A percentile compares a stretch with the other conserved stretches of the same genome.
Conservation (phyloP, 495 filamentous ascomycete species). For the Chaetomidium leptoderma region DNA sequence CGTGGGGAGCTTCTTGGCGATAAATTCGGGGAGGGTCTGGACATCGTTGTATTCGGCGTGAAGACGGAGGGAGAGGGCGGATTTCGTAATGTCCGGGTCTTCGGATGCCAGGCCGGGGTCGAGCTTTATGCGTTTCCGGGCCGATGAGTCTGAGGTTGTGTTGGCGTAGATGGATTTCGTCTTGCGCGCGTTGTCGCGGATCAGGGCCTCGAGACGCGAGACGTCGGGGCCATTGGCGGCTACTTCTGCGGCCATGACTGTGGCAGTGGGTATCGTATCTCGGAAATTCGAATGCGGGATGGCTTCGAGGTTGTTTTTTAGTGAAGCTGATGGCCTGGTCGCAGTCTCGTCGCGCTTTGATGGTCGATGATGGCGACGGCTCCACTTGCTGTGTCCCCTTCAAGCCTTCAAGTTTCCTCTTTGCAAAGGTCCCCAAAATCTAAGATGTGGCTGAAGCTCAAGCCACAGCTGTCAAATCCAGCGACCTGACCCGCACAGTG, state of each 20-base stretch:
- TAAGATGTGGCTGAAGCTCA: conserved; percentile 27
- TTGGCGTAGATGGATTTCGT: conserved; percentile 40
- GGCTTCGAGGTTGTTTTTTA: not conserved
- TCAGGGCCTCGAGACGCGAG: conserved; percentile 34
- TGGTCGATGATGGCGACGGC: conserved; percentile 14
- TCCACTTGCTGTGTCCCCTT: conserved; percentile 8
- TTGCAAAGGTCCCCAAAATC: conserved; percentile 22
- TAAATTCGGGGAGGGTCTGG: conserved; percentile 71
- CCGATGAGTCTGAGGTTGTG: conserved; percentile 23
- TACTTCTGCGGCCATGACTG: conserved; percentile 29
- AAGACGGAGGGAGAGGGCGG: conserved; percentile 43
- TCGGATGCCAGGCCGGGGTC: conserved; percentile 33
- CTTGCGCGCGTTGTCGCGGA: conserved; percentile 40
- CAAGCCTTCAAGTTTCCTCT: not conserved
- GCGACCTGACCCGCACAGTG: conserved; percentile 20
- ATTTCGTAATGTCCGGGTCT: conserved; percentile 39
- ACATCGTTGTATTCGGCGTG: conserved; percentile 76
- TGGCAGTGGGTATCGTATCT: not conserved
- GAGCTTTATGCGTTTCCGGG: conserved; percentile 42
- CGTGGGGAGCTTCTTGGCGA: conserved; percentile 76
- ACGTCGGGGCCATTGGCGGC: conserved; percentile 24
- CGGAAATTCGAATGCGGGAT: not conserved
- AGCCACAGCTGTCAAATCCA: conserved; percentile 15
- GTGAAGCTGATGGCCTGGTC: not conserved
- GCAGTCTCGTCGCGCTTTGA: conserved; percentile 8